phyloP scores from a whole-genome alignment of 495 filamentous ascomycete species.

The Penicillium taxi region DNA sequence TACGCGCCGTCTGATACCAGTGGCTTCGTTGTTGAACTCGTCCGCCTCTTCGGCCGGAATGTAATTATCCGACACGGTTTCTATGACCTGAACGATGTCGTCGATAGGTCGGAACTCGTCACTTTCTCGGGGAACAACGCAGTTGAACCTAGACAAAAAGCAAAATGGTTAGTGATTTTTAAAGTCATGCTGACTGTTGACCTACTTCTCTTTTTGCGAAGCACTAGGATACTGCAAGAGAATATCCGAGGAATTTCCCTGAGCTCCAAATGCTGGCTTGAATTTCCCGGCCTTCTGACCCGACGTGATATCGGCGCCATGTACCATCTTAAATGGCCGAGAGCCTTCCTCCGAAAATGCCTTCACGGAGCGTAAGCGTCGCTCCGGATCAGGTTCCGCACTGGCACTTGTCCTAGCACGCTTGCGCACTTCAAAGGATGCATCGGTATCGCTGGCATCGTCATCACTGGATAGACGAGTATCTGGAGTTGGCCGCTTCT shows the following conservation, averaged over 20 bases:
- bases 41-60: slow-evolving; percentile 57
- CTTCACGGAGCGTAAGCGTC: slow-evolving; percentile 52
- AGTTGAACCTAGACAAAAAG: slow-evolving; percentile 53
- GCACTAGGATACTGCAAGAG: slow-evolving; percentile 66
- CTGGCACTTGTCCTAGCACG: slow-evolving; percentile 36
- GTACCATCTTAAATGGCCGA: slow-evolving; percentile 49
- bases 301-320: slow-evolving; percentile 60
- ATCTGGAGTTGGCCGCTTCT: slow-evolving; percentile 42
- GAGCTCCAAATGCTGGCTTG: slow-evolving; percentile 38
- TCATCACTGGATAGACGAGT: slow-evolving; percentile 44
- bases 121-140: slow-evolving; percentile 64
- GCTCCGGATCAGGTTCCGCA: slow-evolving; percentile 46
- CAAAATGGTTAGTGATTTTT: slow-evolving; percentile 4
- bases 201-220: slow-evolving; percentile 59
- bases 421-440: slow-evolving; percentile 41
- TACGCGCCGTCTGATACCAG: slow-evolving; percentile 63
- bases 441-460: slow-evolving; percentile 41
- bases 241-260: slow-evolving; percentile 45
- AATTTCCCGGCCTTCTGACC: slow-evolving; percentile 39
- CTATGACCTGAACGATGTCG: slow-evolving; percentile 75
- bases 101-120: slow-evolving; percentile 75
- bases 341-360: slow-evolving; percentile 50
- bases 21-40: slow-evolving; percentile 62
- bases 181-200: background rate
- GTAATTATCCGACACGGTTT: slow-evolving; percentile 65